Percentiles rank a stretch among this genome's conserved stretches.
Conservation (phyloP, 2,329 filamentous ascomycete genomes). For the Fusarium caatingaense region DNA sequence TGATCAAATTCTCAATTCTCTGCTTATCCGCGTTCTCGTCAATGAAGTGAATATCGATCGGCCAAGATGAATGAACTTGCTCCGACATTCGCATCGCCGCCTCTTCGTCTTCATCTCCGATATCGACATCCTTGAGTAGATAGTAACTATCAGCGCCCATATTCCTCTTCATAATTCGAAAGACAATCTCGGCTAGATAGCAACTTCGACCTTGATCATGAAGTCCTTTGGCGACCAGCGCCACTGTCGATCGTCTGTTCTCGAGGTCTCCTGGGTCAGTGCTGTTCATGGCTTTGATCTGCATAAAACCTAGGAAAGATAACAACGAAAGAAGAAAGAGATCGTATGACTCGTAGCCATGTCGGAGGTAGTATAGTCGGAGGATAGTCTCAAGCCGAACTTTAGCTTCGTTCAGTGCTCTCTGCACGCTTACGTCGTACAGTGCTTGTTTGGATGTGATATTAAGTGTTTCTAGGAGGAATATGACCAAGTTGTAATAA, state of each 20-base stretch:
- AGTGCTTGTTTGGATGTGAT: neutral
- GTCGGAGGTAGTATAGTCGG: neutral
- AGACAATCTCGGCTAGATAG: neutral
- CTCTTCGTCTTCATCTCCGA: neutral
- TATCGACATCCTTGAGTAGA: accelerated
- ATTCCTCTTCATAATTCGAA: neutral
- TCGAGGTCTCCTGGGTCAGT: neutral
- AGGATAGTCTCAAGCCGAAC: neutral
- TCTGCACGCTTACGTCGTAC: neutral
- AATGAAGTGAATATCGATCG: neutral
- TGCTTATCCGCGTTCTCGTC: neutral
- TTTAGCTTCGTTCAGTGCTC: neutral
- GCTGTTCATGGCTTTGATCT: accelerated
- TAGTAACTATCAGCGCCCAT: accelerated
- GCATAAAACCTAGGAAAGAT: neutral
- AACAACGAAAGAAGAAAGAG: accelerated
- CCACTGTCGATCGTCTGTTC: neutral
- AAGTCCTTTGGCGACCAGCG: neutral
- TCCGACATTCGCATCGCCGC: neutral
- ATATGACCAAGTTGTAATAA: neutral
- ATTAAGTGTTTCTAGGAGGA: neutral
- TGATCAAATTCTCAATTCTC: neutral
- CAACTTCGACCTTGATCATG: neutral
- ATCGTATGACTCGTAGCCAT: neutral
- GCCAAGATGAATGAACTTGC: neutral